Conservation (phyloP, 306 rosid genomes). For the Sindora glabra region DNA sequence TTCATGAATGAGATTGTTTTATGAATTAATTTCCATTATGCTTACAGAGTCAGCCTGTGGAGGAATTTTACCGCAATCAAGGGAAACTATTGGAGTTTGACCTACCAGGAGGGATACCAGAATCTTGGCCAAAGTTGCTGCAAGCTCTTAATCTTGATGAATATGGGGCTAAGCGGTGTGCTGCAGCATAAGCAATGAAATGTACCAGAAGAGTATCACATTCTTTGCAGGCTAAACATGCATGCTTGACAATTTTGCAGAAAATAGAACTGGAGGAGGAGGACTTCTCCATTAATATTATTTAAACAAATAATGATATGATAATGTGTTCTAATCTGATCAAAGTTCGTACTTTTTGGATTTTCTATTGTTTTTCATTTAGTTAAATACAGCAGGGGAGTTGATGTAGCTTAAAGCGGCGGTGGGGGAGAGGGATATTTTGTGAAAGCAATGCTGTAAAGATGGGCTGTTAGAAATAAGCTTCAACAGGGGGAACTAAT, state of each 20-base stretch:
- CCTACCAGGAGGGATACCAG: slow-evolving; percentile 95
- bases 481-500: slow-evolving; percentile 23
- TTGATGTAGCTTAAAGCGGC: slow-evolving; percentile 9
- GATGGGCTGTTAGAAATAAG: slow-evolving; percentile 26
- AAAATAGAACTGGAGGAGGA: slow-evolving; percentile 11
- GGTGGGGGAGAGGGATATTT: slow-evolving; percentile 3
- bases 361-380: slow-evolving; percentile 2
- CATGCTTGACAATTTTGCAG: slow-evolving; percentile 48
- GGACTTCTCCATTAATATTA: slow-evolving; percentile 17
- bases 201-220: slow-evolving; percentile 28
- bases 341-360: slow-evolving; percentile 3
- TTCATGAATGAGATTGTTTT: neutral
- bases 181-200: slow-evolving; percentile 49
- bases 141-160: slow-evolving; percentile 83
- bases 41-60: slow-evolving; percentile 81
- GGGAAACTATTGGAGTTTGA: slow-evolving; percentile 88
- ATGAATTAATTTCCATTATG: slow-evolving; percentile 3
- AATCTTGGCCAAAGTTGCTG: slow-evolving; percentile 94
- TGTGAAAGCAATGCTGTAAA: slow-evolving; percentile 9
- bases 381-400: slow-evolving; percentile 15
- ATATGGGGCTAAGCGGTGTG: slow-evolving; percentile 60
- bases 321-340: slow-evolving; percentile 18
- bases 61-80: slow-evolving; percentile 63
- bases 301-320: slow-evolving; percentile 15
- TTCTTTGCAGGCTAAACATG: slow-evolving; percentile 42